Conservation (phyloP, 2,329 filamentous ascomycete species). For the Didymosphaeria variabile region DNA sequence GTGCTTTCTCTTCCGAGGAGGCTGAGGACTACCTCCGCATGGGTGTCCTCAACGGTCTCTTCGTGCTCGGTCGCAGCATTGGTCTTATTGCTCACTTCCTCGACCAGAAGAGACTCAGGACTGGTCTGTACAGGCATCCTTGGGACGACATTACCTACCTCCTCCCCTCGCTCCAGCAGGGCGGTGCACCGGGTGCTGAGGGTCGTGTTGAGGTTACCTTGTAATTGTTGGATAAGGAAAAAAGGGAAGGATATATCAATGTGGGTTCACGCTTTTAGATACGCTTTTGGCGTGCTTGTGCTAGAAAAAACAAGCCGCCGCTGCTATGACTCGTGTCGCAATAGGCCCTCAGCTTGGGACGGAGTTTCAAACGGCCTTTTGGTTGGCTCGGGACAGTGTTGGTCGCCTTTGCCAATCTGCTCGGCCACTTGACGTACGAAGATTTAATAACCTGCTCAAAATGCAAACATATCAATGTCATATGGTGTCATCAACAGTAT, state of each 20-base stretch:
- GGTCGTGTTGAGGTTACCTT: constrained; percentile 54
- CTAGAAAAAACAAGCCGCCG: constrained; percentile 38
- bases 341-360: constrained; percentile 39
- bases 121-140: constrained; percentile 95
- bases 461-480: neutral
- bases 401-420: constrained; percentile 5
- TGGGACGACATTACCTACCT: constrained; percentile 70
- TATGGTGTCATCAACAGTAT: neutral
- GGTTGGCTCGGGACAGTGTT: constrained; percentile 12
- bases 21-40: constrained; percentile 98
- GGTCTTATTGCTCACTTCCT: constrained; percentile 99
- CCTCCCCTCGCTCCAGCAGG: constrained; percentile 48
- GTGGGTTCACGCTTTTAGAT: constrained; percentile 33
- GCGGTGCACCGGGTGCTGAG: constrained; percentile 51
- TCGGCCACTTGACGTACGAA: constrained; percentile 11
- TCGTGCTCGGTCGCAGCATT: constrained; percentile 95
- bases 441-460: constrained; percentile 20
- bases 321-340: constrained; percentile 39
- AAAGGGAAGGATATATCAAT: constrained; percentile 40
- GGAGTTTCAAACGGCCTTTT: constrained; percentile 24
- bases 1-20: constrained; percentile 94
- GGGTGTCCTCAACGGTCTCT: constrained; percentile 99
- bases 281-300: constrained; percentile 29
- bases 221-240: constrained; percentile 39
- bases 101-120: constrained; percentile 99